phyloP scores from a whole-genome alignment of 1,284 basidiomycete genomes.

The Boletus austroedulis region DNA sequence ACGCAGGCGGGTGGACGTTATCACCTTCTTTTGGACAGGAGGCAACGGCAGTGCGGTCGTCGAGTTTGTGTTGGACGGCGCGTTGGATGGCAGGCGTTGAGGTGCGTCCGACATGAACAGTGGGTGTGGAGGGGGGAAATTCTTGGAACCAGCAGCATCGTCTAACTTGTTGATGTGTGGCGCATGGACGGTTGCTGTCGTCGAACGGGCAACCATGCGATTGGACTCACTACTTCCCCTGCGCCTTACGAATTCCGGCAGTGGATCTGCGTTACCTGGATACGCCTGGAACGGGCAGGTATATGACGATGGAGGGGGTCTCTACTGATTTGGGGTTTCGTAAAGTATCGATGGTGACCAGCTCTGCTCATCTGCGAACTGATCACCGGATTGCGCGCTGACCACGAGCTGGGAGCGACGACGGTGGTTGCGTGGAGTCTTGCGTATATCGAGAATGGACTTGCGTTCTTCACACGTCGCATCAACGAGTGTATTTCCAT shows the following conservation, averaged over 20 bases:
- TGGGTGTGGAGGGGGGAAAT: conserved; percentile 44
- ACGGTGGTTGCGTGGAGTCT: conserved; percentile 18
- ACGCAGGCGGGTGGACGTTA: conserved; percentile 47
- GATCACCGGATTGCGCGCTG: conserved; percentile 11
- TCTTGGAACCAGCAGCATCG: conserved; percentile 25
- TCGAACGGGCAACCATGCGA: conserved; percentile 25
- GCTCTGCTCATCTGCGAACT: conserved; percentile 11
- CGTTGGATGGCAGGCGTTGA: conserved; percentile 29
- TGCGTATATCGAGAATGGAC: conserved; percentile 66
- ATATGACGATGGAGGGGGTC: conserved; percentile 49
- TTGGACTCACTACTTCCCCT: conserved; percentile 38
- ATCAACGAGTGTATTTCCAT: conserved; percentile 78
- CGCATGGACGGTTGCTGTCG: conserved; percentile 3
- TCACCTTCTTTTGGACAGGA: conserved; percentile 44
- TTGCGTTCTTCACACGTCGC: conserved; percentile 78
- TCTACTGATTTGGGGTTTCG: conserved; percentile 8
- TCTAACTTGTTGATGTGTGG: conserved; percentile 18
- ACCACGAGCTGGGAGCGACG: conserved; percentile 33
- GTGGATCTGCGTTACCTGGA: conserved; percentile 59
- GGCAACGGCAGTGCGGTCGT: conserved; percentile 35
- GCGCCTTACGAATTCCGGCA: conserved; percentile 40
- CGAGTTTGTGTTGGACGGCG: conserved; percentile 36
- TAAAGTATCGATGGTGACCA: conserved; percentile 15
- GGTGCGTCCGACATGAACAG: conserved; percentile 49
- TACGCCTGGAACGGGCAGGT: conserved; percentile 56